Evolutionary conservation across 129 eudicot species (phyloP).

Genomic region (Kitagawia praeruptora): DNA sequence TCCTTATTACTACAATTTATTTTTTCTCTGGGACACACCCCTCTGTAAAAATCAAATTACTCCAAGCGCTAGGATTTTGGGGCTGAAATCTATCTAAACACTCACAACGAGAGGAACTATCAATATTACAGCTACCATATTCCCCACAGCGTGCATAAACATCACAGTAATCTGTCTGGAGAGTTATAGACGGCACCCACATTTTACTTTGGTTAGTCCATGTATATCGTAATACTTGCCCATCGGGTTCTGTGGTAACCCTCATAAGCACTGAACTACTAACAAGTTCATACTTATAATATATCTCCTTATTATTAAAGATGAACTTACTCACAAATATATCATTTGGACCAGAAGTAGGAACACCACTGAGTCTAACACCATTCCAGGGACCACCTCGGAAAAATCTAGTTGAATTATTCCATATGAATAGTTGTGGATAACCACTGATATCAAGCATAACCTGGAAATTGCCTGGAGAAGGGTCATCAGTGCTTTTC

Average conservation of each 20-base stretch:
- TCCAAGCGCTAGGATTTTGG: neutral
- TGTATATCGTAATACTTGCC: neutral
- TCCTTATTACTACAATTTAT: neutral
- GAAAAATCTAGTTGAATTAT: neutral
- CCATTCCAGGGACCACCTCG: neutral
- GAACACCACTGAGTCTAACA: neutral
- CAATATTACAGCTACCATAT: neutral
- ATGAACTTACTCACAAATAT: neutral
- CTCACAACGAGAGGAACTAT: neutral
- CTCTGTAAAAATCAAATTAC: neutral
- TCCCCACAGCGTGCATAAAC: slow-evolving; percentile 3
- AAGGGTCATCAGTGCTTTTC: neutral
- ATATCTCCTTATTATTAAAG: neutral
- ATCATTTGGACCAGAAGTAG: neutral
- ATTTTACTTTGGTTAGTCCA: neutral
- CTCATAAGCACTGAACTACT: neutral
- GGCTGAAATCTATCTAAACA: neutral
- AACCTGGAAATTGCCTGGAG: neutral
- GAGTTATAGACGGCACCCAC: neutral
- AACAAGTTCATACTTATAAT: neutral
- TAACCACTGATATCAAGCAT: neutral
- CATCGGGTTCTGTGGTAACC: neutral
- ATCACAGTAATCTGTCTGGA: neutral
- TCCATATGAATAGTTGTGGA: neutral
- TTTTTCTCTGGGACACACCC: neutral